Conservation (phyloP, 2,329 filamentous ascomycete species). For the Pseudocercospora crystallina region DNA sequence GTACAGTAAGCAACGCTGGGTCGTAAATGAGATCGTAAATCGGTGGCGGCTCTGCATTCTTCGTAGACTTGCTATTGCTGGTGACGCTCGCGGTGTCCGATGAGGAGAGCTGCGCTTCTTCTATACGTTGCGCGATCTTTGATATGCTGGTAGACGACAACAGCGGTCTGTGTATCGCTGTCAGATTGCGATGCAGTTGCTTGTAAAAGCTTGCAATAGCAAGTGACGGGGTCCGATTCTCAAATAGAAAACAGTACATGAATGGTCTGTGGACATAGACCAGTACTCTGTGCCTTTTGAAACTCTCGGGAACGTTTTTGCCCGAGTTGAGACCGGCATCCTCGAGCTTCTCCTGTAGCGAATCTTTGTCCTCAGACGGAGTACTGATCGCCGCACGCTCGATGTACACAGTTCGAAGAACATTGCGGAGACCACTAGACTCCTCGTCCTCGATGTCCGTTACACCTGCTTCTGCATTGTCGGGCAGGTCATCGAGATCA, state of each 20-base stretch:
- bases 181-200: slow-evolving; percentile 54
- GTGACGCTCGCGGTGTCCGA: slow-evolving; percentile 35
- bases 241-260: slow-evolving; percentile 74
- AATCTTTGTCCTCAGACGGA: slow-evolving; percentile 8
- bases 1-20: slow-evolving; percentile 57
- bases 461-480: slow-evolving; percentile 39
- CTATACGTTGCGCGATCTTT: slow-evolving; percentile 45
- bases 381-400: slow-evolving; percentile 40
- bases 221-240: slow-evolving; percentile 58
- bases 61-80: slow-evolving; percentile 34
- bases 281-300: slow-evolving; percentile 59
- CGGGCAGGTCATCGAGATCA: slow-evolving; percentile 56
- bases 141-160: slow-evolving; percentile 43
- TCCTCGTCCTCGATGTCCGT: slow-evolving; percentile 33
- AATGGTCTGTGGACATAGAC: slow-evolving; percentile 74
- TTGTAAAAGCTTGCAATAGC: slow-evolving; percentile 46
- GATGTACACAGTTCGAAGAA: slow-evolving; percentile 66
- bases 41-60: slow-evolving; percentile 29
- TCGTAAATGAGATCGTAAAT: slow-evolving; percentile 64
- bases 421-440: slow-evolving; percentile 49
- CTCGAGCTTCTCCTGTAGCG: slow-evolving; percentile 20
- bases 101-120: slow-evolving; percentile 27
- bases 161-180: slow-evolving; percentile 47
- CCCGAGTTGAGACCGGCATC: slow-evolving; percentile 18
- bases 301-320: slow-evolving; percentile 16